Conservation (phyloP, 1,284 basidiomycete genomes). For the Moniliophthora roreri region DNA sequence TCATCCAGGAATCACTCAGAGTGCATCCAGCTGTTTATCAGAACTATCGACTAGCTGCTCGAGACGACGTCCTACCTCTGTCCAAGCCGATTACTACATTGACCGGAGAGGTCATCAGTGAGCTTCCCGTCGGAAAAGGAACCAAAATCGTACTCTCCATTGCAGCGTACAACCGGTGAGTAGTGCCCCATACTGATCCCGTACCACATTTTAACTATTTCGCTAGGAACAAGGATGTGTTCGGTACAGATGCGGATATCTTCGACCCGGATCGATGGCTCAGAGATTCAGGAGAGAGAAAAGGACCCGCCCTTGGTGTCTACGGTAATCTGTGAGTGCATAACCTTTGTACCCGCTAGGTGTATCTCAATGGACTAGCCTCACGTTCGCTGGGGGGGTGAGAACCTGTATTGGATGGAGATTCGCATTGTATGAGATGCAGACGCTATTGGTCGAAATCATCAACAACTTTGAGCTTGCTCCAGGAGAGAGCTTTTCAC, state of each 20-base stretch:
- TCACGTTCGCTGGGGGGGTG: slow-evolving; percentile 50
- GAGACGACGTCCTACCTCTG: slow-evolving; percentile 37
- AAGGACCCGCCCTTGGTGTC: slow-evolving; percentile 45
- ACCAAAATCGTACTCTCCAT: slow-evolving; percentile 36
- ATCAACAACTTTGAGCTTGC: slow-evolving; percentile 51
- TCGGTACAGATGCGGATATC: slow-evolving; percentile 49
- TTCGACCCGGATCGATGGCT: slow-evolving; percentile 58
- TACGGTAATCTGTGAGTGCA: slow-evolving; percentile 47
- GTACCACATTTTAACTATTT: background rate
- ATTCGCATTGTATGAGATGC: slow-evolving; percentile 47
- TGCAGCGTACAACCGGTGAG: slow-evolving; percentile 41
- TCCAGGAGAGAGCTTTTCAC: slow-evolving; percentile 37
- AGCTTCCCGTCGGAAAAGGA: slow-evolving; percentile 36
- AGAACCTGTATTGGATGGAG: slow-evolving; percentile 51
- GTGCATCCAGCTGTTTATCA: slow-evolving; percentile 44
- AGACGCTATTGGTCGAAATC: slow-evolving; percentile 48
- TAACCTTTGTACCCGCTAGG: background rate
- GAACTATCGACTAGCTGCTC: slow-evolving; percentile 38
- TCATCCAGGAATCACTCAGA: slow-evolving; percentile 41
- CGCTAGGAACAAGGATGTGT: slow-evolving; percentile 44
- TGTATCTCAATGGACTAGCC: slow-evolving; percentile 23
- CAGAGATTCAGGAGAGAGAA: slow-evolving; percentile 37
- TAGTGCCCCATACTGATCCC: background rate
- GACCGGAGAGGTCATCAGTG: slow-evolving; percentile 25
- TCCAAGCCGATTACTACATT: slow-evolving; percentile 33